Base-by-base conservation (phyloP, 2,329 filamentous ascomycete genomes). In the Xylaria sp. region DNA sequence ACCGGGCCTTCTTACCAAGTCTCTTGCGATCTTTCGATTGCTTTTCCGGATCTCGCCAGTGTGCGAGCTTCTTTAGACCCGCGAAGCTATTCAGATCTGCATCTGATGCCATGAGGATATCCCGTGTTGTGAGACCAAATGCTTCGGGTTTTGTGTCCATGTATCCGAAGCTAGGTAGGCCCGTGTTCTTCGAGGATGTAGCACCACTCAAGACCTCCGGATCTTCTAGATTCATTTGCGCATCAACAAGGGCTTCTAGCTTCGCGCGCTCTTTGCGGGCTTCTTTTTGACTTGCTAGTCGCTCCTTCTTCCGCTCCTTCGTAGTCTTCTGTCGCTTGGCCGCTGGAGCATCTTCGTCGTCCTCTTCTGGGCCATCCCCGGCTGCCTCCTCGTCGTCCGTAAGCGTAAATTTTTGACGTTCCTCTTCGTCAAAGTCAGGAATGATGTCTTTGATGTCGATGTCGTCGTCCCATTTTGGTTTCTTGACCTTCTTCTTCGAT, bases 401-500 rank as follows among this genome's bases (percentile, higher is more conserved):
- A 1, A 91, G 81, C 1, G 82, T 82, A 68, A 92, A 81, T 1
- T 83, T 82, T 23, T 88, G 87, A 59, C 84, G 82, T 18, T 85
- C 82, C 6, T 88, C 88, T 29, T 93, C 92, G 23, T 93, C 89
- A 77, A 97, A 97, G 69, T 97, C 93, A 1, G 93, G 94, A 32
- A 97, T 84, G 60, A 98, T 86, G 79, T 97, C 95, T 69, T 92
- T 93, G 82, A 99, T 98, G 78, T 98, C 94, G 75, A 99, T 98
- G 78, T 99, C 96, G 76, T 98, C 94, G 75, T 98, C 93, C 92
- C 95, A 99, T 71, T 90, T 92, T 10, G 93, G 93, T 82, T 97
- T 97, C 85, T 93, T 93, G 10, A 87, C 82, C 71, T 85, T 85
- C 77, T 86, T 90, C 73, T 88, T 90, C 61, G 81, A 73, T 21